Evolutionary conservation across 2,329 filamentous ascomycete genomes (phyloP).

Genomic region (Penicillium sp.): DNA sequence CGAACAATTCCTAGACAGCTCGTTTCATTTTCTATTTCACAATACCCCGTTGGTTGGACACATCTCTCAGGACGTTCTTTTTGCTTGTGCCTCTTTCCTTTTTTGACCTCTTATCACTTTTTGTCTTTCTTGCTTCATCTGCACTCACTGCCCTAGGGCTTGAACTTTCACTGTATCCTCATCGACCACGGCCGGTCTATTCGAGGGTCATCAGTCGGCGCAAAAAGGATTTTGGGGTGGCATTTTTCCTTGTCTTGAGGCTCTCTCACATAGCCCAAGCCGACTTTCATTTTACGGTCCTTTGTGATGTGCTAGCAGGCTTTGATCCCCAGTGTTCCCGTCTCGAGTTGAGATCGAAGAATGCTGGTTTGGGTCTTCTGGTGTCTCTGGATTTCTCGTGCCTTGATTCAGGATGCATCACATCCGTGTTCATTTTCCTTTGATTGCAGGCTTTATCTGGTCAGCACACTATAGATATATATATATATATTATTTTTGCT

Average conservation of each 20-base stretch:
- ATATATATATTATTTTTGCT: no score
- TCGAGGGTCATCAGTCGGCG: slow-evolving; percentile 36
- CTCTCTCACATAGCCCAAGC: slow-evolving; percentile 14
- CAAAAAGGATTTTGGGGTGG: slow-evolving; percentile 28
- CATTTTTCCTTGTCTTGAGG: slow-evolving; percentile 18
- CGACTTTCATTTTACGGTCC: background rate
- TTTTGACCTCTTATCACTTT: slow-evolving; percentile 4
- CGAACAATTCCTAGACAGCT: slow-evolving; percentile 20
- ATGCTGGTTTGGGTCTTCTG: no score
- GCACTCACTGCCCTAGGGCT: background rate
- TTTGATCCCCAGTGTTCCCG: background rate
- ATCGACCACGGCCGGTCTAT: slow-evolving; percentile 23
- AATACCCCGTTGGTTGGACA: slow-evolving; percentile 21
- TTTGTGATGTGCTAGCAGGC: background rate
- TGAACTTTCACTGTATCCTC: slow-evolving; percentile 17
- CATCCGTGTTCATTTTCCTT: no score
- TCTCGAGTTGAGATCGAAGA: no score
- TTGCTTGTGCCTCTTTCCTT: slow-evolving; percentile 8
- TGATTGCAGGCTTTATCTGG: no score
- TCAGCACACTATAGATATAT: no score
- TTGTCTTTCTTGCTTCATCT: slow-evolving; percentile 9
- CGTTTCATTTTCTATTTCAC: slow-evolving; percentile 17
- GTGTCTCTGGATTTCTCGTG: no score
- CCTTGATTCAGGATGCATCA: no score
- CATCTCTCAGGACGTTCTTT: slow-evolving; percentile 5